phyloP scores from a whole-genome alignment of 2,329 filamentous ascomycete species.

The Purpureocillium lavendulum region DNA sequence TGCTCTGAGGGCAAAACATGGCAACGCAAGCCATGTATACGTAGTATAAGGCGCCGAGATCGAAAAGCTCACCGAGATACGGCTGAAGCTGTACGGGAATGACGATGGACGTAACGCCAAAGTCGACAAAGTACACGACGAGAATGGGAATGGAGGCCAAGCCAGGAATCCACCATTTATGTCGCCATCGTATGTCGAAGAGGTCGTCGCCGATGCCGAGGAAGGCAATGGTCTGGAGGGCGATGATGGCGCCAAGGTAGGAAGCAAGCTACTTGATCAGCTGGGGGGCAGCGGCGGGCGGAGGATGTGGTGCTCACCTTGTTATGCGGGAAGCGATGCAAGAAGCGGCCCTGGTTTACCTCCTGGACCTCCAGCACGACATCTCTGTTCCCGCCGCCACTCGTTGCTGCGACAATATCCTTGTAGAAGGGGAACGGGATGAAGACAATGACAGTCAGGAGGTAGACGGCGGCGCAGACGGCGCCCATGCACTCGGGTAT shows the following conservation, averaged over 20 bases:
- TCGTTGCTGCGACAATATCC: slow-evolving; percentile 91
- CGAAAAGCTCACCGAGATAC: slow-evolving; percentile 76
- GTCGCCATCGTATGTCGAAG: slow-evolving; percentile 96
- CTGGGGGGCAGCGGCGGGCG: neutral
- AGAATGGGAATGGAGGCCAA: slow-evolving; percentile 90
- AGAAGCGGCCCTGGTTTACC: slow-evolving; percentile 72
- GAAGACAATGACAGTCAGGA: slow-evolving; percentile 82
- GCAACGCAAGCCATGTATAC: slow-evolving; percentile 92
- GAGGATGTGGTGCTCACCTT: slow-evolving; percentile 51
- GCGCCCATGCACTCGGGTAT: slow-evolving; percentile 96
- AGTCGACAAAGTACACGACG: slow-evolving; percentile 97
- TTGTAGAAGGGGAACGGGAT: slow-evolving; percentile 98
- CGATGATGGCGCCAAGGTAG: slow-evolving; percentile 88
- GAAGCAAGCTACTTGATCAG: slow-evolving; percentile 63
- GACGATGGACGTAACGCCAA: slow-evolving; percentile 92
- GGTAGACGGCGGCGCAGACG: slow-evolving; percentile 84
- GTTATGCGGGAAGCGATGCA: slow-evolving; percentile 89
- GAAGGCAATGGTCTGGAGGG: slow-evolving; percentile 81
- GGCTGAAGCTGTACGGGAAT: slow-evolving; percentile 78
- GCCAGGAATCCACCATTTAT: slow-evolving; percentile 97
- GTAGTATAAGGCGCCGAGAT: slow-evolving; percentile 82
- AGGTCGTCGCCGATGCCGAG: slow-evolving; percentile 92
- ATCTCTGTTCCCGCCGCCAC: slow-evolving; percentile 85
- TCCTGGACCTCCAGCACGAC: slow-evolving; percentile 66
- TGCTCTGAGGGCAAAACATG: slow-evolving; percentile 97